These are phyloP conservation scores for Starmerella apis DNA, from an alignment of 805 yeast genomes.

Conservation along the genomic window DNA sequence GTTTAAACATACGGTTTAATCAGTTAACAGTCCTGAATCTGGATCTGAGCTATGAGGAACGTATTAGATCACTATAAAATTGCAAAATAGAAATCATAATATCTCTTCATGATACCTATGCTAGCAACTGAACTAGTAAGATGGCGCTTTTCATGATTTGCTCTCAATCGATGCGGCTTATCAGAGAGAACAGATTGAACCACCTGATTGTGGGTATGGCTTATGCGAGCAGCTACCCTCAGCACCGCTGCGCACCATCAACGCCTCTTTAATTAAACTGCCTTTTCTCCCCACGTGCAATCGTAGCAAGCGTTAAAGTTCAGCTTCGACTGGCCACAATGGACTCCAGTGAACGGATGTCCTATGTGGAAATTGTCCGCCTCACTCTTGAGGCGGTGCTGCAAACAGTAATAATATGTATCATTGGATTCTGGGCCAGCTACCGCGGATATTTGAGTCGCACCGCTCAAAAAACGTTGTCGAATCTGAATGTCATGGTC, in stretches of 20 bases:
- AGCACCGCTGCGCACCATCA: not conserved
- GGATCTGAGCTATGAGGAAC: too few species aligned
- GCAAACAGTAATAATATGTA: slow-evolving; percentile 77
- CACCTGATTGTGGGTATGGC: not conserved
- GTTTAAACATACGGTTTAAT: too few species aligned
- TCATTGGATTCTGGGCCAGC: slow-evolving; percentile 81
- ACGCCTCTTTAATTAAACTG: not conserved
- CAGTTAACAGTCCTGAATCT: too few species aligned
- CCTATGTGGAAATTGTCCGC: slow-evolving; percentile 37
- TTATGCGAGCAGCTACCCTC: slow-evolving; percentile 3
- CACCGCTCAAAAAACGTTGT: slow-evolving; percentile 64
- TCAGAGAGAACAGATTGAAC: too few species aligned
- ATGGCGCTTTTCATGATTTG: too few species aligned
- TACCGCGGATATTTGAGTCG: slow-evolving; percentile 56
- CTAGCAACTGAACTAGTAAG: too few species aligned
- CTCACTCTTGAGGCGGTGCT: slow-evolving; percentile 84
- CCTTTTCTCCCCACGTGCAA: not conserved
- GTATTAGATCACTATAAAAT: too few species aligned
- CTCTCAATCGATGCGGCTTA: too few species aligned
- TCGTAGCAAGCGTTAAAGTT: not conserved
- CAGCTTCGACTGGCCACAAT: not conserved
- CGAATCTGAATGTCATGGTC: slow-evolving; percentile 72
- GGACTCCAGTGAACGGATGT: slow-evolving; percentile 18
- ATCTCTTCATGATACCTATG: too few species aligned
- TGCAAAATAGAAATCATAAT: too few species aligned